Conservation (phyloP, 78 protist genomes). For the Polysphondylium violaceum region DNA sequence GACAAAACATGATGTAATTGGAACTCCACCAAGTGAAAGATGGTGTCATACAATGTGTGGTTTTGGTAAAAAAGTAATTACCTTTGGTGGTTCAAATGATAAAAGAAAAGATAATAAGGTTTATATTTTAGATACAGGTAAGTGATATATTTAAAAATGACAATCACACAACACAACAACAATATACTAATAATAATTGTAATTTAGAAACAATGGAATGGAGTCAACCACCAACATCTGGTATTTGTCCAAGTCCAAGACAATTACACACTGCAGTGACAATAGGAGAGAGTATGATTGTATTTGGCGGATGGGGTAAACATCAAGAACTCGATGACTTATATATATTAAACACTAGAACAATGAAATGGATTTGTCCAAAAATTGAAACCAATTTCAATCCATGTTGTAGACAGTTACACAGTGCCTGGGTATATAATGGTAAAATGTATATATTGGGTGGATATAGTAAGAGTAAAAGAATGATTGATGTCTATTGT, state of each 20-base stretch:
- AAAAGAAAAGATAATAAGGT: conserved; percentile 77
- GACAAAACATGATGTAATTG: conserved; percentile 59
- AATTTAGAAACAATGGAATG: conserved; percentile 62
- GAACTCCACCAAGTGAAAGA: conserved; percentile 69
- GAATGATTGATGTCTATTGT: conserved; percentile 69
- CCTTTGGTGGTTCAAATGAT: conserved; percentile 73
- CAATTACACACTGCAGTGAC: conserved; percentile 50
- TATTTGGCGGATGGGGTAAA: conserved; percentile 77
- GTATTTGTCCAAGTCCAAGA: conserved; percentile 63
- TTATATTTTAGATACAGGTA: conserved; percentile 67
- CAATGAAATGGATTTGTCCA: conserved; percentile 72
- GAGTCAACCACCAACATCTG: conserved; percentile 61
- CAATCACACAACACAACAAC: background rate
- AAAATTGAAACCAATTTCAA: conserved; percentile 34
- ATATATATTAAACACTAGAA: conserved; percentile 63
- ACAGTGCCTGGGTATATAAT: conserved; percentile 73
- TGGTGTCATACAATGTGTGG: conserved; percentile 80
- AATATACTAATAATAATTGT: background rate
- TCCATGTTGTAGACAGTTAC: conserved; percentile 68
- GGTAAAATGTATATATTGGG: conserved; percentile 77
- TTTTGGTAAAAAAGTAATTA: conserved; percentile 58
- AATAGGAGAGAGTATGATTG: conserved; percentile 65
- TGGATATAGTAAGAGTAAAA: conserved; percentile 55
- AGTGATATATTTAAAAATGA: too few species aligned
- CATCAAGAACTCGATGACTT: conserved; percentile 71